Evolutionary conservation across 2,329 filamentous ascomycete species (phyloP), one percentile per base, ranked within the genome.

Genomic region (Ascochyta viciae-villosae): DNA sequence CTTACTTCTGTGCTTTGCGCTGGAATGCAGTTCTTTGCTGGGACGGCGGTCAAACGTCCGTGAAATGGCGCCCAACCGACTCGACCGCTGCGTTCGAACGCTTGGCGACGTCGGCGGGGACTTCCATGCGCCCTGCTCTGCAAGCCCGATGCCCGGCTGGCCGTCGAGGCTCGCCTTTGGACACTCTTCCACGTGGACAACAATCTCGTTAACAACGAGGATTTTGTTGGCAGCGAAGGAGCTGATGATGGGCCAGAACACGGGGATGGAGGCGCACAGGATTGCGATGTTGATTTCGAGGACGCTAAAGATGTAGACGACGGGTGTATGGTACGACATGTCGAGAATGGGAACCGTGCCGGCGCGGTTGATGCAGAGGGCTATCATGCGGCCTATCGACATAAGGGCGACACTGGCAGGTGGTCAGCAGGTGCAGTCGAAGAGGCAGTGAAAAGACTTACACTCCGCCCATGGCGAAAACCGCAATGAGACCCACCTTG

Each of bases 231-330:
- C 44, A 5, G 72, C 63, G 15, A 76, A 44, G 15, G 62, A 66
- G 16, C 57, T 59, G 47, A 77, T 70, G 33, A 69, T 57, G 12
- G 74, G 74, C 74, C 74, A 77, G 67, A 76, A 77, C 39, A 75
- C 73, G 22, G 74, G 74, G 29, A 76, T 72, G 0, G 69, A 73
- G 16, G 74, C 74, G 38, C 67, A 70, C 4, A 75, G 63, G 39
- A 76, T 76, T 38, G 74, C 74, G 39, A 76, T 64, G 58, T 75
- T 71, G 62, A 76, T 63, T 59, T 77, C 74, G 48, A 76, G 71
- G 24, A 70, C 64, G 38, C 70, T 73, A 55, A 75, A 70, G 27
- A 76, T 64, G 61, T 66, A 74, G 15, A 74, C 59, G 8, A 66
- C 41, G 1, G 74, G 68, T 0, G 66, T 68, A 44, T 70, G 42